Conservation (phyloP, 2,329 filamentous ascomycete species). For the Fusarium odoratissimum region DNA sequence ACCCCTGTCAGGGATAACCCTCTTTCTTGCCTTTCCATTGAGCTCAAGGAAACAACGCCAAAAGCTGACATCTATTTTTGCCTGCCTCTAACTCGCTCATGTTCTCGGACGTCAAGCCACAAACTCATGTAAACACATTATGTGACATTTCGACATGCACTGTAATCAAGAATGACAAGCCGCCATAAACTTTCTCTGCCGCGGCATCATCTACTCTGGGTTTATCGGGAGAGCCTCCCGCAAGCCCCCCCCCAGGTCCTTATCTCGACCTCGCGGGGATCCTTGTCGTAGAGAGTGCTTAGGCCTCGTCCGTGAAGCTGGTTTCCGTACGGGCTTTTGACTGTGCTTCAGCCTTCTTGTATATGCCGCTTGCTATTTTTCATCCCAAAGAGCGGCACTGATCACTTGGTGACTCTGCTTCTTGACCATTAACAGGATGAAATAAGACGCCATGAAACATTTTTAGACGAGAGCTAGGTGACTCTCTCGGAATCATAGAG, state of each 20-base stretch:
- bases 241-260: slow-evolving; percentile 1
- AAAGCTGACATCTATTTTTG: slow-evolving; percentile 1
- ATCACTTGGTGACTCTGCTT: slow-evolving; percentile 10
- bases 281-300: slow-evolving; percentile 4
- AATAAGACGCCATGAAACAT: not conserved
- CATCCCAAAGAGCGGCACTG: slow-evolving; percentile 8
- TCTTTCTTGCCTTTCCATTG: not conserved
- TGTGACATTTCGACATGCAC: slow-evolving; percentile 2
- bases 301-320: slow-evolving; percentile 12
- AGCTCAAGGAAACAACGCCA: not conserved
- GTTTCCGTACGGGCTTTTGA: slow-evolving; percentile 4
- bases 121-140: not conserved
- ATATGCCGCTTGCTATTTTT: slow-evolving; percentile 13
- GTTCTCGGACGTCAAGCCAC: slow-evolving; percentile 25
- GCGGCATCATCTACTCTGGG: slow-evolving; percentile 12
- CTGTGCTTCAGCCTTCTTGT: slow-evolving; percentile 1
- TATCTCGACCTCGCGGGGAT: slow-evolving; percentile 14
- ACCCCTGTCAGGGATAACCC: slow-evolving; percentile 15
- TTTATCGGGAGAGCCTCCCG: slow-evolving; percentile 11
- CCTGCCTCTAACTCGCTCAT: not conserved
- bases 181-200: not conserved
- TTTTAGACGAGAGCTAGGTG: not conserved
- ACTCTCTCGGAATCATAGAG: not conserved
- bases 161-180: not conserved
- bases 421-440: not conserved